A percentile compares a stretch with the other conserved stretches of the same genome.
These are phyloP conservation scores for Fusarium verrucosum DNA, from an alignment of 2,329 filamentous ascomycete species.

Conservation along the genomic window DNA sequence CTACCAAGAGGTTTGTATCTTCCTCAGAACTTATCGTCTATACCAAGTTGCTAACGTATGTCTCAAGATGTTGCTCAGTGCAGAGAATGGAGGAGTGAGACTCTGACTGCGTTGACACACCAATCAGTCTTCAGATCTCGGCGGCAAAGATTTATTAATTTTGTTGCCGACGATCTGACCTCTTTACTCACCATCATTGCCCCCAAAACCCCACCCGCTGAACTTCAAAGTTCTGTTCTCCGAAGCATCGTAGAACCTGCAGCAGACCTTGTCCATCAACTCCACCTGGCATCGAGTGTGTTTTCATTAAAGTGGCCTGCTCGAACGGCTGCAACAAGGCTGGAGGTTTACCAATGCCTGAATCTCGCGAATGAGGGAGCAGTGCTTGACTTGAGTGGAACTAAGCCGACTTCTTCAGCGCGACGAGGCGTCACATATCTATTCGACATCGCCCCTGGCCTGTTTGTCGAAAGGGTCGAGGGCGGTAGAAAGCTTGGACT, in stretches of 20 bases:
- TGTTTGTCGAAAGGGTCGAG: slow-evolving; percentile 51
- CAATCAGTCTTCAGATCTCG: slow-evolving; percentile 47
- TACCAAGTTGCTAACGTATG: slow-evolving; percentile 11
- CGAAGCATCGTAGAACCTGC: slow-evolving; percentile 50
- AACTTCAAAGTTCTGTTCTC: slow-evolving; percentile 48
- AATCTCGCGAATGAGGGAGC: slow-evolving; percentile 48
- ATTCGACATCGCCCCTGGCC: slow-evolving; percentile 51
- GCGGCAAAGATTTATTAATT: slow-evolving; percentile 42
- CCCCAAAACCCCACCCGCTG: slow-evolving; percentile 41
- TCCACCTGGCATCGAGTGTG: slow-evolving; percentile 49
- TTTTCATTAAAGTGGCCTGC: slow-evolving; percentile 53
- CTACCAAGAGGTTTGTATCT: slow-evolving; percentile 46
- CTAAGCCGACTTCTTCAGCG: slow-evolving; percentile 42
- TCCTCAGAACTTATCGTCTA: not conserved
- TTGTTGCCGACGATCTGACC: slow-evolving; percentile 49
- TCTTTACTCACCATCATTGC: slow-evolving; percentile 45
- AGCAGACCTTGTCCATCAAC: slow-evolving; percentile 49
- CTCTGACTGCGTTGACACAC: slow-evolving; percentile 48
- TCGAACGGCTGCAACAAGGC: slow-evolving; percentile 48
- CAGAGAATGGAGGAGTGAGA: slow-evolving; percentile 52
- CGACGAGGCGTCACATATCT: slow-evolving; percentile 48
- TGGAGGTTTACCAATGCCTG: slow-evolving; percentile 52
- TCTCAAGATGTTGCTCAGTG: slow-evolving; percentile 47
- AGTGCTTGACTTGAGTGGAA: slow-evolving; percentile 45
- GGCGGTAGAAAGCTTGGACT: slow-evolving; percentile 46